phyloP scores from a whole-genome alignment of 2,329 filamentous ascomycete species.

The Pseudogymnoascus sp. region DNA sequence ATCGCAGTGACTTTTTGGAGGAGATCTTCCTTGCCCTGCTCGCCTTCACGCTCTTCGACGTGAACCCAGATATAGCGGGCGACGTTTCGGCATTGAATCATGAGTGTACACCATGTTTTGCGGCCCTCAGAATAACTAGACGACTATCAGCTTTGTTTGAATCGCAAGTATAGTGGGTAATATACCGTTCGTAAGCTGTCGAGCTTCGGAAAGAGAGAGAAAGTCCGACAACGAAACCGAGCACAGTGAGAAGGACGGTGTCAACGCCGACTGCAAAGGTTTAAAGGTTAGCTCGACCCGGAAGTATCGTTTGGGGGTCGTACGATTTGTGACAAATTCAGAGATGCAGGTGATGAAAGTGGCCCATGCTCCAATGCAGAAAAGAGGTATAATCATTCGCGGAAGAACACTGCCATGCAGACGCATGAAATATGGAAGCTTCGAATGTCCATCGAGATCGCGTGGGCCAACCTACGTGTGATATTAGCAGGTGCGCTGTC shows the following conservation, averaged over 20 bases:
- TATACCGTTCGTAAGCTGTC: slow-evolving; percentile 61
- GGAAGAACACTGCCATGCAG: slow-evolving; percentile 69
- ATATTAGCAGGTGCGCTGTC: slow-evolving; percentile 3
- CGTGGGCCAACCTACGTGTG: slow-evolving; percentile 44
- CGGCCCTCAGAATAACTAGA: slow-evolving; percentile 49
- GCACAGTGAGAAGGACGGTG: slow-evolving; percentile 63
- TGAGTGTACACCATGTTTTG: slow-evolving; percentile 53
- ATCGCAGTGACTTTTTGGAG: slow-evolving; percentile 58
- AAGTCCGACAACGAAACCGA: slow-evolving; percentile 74
- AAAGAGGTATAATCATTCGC: slow-evolving; percentile 62
- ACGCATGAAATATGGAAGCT: slow-evolving; percentile 66
- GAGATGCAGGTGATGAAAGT: slow-evolving; percentile 53
- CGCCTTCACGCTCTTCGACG: slow-evolving; percentile 48
- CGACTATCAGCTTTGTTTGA: neutral
- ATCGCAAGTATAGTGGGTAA: slow-evolving; percentile 18
- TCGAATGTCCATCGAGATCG: slow-evolving; percentile 64
- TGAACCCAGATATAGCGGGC: slow-evolving; percentile 81
- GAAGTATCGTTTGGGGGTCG: slow-evolving; percentile 6
- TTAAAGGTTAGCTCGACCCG: slow-evolving; percentile 13
- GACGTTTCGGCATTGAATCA: slow-evolving; percentile 55
- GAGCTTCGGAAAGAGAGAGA: slow-evolving; percentile 69
- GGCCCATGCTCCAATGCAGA: slow-evolving; percentile 55
- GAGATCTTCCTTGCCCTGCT: slow-evolving; percentile 54
- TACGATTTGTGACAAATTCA: slow-evolving; percentile 31
- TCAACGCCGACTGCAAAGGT: slow-evolving; percentile 42